A percentile compares a stretch with the other conserved stretches of the same genome.
phyloP scores from a whole-genome alignment of 2,329 filamentous ascomycete genomes.

The Fusarium tricinctum region DNA sequence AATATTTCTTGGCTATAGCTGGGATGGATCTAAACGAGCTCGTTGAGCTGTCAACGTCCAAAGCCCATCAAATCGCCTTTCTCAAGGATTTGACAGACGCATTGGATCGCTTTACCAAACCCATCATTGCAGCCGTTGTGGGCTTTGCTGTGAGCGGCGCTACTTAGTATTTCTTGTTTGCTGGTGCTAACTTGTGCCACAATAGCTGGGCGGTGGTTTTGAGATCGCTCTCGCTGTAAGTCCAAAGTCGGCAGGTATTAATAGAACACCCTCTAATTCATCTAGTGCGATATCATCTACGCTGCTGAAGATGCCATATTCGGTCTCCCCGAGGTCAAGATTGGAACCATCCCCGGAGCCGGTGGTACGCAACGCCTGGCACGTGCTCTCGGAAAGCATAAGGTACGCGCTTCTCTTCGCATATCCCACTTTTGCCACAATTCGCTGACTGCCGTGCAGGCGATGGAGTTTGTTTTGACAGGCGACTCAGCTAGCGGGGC shows the following conservation, averaged over 20 bases:
- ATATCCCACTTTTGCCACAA: not conserved
- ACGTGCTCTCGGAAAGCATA: constrained; percentile 52
- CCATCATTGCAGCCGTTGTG: constrained; percentile 37
- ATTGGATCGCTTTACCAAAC: constrained; percentile 30
- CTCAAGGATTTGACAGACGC: constrained; percentile 39
- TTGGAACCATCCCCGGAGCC: constrained; percentile 54
- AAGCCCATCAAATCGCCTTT: constrained; percentile 29
- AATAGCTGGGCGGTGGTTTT: constrained; percentile 36
- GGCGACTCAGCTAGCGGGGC: constrained; percentile 36
- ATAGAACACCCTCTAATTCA: not conserved
- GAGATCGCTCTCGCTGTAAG: constrained; percentile 41
- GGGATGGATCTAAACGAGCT: constrained; percentile 40
- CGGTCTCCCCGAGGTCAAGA: constrained; percentile 55
- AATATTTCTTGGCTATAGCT: constrained; percentile 7
- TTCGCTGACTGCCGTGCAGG: constrained; percentile 1
- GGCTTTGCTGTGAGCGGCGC: constrained; percentile 25
- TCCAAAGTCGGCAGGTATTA: not conserved
- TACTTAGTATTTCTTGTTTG: not conserved
- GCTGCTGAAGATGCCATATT: constrained; percentile 52
- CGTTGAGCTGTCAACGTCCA: constrained; percentile 30
- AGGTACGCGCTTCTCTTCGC: constrained; percentile 35
- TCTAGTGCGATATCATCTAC: constrained; percentile 54
- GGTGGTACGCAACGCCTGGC: constrained; percentile 54
- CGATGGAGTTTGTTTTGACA: constrained; percentile 38
- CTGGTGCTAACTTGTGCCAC: not conserved